Conservation (phyloP, 257 asterid genomes). For the Marsdenia floribunda region DNA sequence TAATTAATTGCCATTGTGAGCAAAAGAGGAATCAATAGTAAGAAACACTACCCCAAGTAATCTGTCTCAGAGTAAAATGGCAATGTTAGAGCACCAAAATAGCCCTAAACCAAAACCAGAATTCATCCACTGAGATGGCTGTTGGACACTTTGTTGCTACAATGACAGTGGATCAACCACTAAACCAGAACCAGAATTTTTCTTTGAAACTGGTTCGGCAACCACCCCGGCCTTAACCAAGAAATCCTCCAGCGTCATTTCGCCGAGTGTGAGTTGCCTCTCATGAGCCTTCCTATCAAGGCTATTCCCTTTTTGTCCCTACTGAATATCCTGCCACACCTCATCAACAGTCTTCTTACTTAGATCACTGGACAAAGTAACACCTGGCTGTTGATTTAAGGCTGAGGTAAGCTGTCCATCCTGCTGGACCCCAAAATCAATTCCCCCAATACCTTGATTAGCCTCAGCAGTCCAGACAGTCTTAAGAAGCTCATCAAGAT, state of each 20-base stretch:
- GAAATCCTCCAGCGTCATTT: slow-evolving; percentile 86
- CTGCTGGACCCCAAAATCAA: slow-evolving; percentile 32
- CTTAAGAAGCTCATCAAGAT: slow-evolving; percentile 90
- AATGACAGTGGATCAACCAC: slow-evolving; percentile 33
- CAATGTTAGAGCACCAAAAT: neutral
- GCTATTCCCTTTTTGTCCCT: slow-evolving; percentile 44
- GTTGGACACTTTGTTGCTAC: slow-evolving; percentile 31
- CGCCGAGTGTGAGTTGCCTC: slow-evolving; percentile 58
- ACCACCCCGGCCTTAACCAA: slow-evolving; percentile 94
- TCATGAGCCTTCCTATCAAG: slow-evolving; percentile 47
- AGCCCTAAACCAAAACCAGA: too few species aligned
- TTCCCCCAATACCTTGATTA: slow-evolving; percentile 36
- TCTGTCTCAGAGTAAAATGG: neutral
- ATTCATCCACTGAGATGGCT: slow-evolving; percentile 58
- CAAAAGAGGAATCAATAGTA: neutral
- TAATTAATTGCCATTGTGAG: neutral
- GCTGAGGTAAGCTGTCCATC: slow-evolving; percentile 28
- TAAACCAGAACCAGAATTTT: slow-evolving; percentile 24
- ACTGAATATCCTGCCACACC: slow-evolving; percentile 91
- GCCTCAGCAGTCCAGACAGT: slow-evolving; percentile 66
- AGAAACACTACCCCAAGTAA: neutral
- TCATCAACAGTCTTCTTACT: slow-evolving; percentile 90
- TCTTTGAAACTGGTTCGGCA: slow-evolving; percentile 41
- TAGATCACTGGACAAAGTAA: slow-evolving; percentile 54
- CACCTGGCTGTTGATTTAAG: slow-evolving; percentile 43